A percentile compares a stretch with the other conserved stretches of the same genome.
These are phyloP conservation scores for Lodderomyces metapsilosis DNA, from an alignment of 1,139 yeast species.

Conservation along the genomic window DNA sequence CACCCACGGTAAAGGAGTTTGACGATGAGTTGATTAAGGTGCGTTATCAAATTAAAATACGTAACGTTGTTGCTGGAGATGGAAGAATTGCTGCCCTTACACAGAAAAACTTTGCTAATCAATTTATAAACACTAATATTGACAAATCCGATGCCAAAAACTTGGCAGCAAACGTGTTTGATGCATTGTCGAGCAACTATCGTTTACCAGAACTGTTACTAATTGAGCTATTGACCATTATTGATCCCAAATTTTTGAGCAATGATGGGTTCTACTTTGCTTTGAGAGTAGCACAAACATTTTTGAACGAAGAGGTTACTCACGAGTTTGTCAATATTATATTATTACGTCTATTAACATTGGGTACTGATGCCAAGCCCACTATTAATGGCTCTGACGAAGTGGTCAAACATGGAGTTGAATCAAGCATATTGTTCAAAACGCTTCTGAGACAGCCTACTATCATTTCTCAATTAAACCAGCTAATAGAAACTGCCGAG, in stretches of 20 bases:
- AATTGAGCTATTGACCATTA: slow-evolving; percentile 56
- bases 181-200: slow-evolving; percentile 30
- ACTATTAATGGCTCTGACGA: slow-evolving; percentile 48
- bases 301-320: slow-evolving; percentile 25
- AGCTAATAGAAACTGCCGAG: slow-evolving; percentile 8
- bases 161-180: slow-evolving; percentile 14
- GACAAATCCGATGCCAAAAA: slow-evolving; percentile 3
- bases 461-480: slow-evolving; percentile 13
- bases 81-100: slow-evolving; percentile 29
- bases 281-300: slow-evolving; percentile 30
- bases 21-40: slow-evolving; percentile 13
- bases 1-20: slow-evolving; percentile 8
- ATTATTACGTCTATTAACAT: slow-evolving; percentile 61
- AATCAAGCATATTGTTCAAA: slow-evolving; percentile 45
- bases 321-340: slow-evolving; percentile 31
- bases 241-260: slow-evolving; percentile 31
- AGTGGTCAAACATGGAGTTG: slow-evolving; percentile 36
- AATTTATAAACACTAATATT: slow-evolving; percentile 25
- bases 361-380: slow-evolving; percentile 56
- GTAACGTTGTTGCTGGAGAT: slow-evolving; percentile 8
- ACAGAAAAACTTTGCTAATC: slow-evolving; percentile 47
- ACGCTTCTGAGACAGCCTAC: slow-evolving; percentile 28
- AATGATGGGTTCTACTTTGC: slow-evolving; percentile 35
- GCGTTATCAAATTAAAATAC: slow-evolving; percentile 10
- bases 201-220: slow-evolving; percentile 47